Base-by-base conservation (phyloP, 2,329 filamentous ascomycete species). In the Cyclaneusma minus region DNA sequence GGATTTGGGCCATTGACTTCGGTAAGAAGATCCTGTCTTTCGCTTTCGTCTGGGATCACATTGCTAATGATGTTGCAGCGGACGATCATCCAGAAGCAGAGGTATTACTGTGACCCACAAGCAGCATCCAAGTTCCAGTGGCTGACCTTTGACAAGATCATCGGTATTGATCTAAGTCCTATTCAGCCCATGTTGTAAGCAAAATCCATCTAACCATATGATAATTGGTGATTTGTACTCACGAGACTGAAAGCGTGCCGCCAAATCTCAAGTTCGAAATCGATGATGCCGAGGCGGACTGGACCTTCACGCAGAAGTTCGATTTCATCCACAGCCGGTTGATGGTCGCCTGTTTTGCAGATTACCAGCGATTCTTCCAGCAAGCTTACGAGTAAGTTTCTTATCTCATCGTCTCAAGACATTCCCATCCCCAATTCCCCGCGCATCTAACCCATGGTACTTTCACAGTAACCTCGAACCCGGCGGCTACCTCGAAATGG, bases 251-350 rank as follows among this genome's bases (percentile, higher is more conserved):
- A n/a, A n/a, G n/a, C n/a, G 49, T 63, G 4, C 62, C 62, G 13
- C 54, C 59, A 8, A 67, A 67, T 33, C 50, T 63, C 19, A 49
- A 49, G 9, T 67, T 67, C 40, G 43, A 63, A 24, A 49, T 68
- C 6, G 61, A 67, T 33, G 62, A 68, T 35, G 49, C 60, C 7
- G 58, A 64, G 38, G 47, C 57, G 31, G 44, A 53, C 4, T 69
- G 63, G 63, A 47, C 57, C 4, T 31, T 29, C 4, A 56, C 54
- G 28, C 39, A 49, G 3, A 45, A 59, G 33, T 66, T 64, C 38
- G 61, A 66, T 36, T 59, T 57, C 32, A 58, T 68, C 29, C 60
- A 65, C 39, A 43, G 49, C 17, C 52, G 62, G n/a, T 48, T 56
- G 34, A 29, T 35, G 22, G 21, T 29, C 0, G 26, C 28, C 11